Conservation (phyloP, 2,329 filamentous ascomycete species). For the Trichophyton mentagrophytes region DNA sequence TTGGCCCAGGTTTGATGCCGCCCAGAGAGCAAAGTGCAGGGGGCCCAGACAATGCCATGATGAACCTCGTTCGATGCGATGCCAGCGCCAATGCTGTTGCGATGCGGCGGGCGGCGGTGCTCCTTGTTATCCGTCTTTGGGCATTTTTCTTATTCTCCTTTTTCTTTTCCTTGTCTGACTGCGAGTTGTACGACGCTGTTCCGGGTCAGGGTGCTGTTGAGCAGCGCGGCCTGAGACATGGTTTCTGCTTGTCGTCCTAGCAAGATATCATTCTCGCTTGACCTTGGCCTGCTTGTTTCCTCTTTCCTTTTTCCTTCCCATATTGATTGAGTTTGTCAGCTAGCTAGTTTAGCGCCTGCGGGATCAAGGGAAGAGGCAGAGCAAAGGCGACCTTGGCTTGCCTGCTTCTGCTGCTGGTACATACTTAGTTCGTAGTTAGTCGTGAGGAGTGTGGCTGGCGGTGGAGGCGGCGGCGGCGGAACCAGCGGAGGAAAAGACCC, state of each 20-base stretch:
- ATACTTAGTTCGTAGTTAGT: no score
- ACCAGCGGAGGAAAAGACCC: background rate
- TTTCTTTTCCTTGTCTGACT: background rate
- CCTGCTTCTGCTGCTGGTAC: no score
- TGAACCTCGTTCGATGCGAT: background rate
- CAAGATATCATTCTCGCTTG: background rate
- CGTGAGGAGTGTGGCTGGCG: background rate
- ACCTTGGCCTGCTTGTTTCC: background rate
- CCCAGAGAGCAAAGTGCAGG: background rate
- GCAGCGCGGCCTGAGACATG: background rate
- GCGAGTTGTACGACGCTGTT: background rate
- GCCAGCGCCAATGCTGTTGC: background rate
- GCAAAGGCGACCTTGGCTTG: background rate
- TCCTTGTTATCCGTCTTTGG: background rate
- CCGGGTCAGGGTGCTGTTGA: background rate
- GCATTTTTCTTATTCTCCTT: background rate
- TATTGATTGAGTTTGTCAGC: no score
- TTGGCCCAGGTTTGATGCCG: background rate
- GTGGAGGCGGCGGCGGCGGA: background rate
- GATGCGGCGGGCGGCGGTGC: background rate
- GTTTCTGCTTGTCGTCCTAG: background rate
- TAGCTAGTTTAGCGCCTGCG: background rate
- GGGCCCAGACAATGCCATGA: background rate
- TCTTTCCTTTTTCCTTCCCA: background rate
- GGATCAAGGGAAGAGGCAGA: background rate